A percentile compares a stretch with the other conserved stretches of the same genome.
Evolutionary conservation across 495 filamentous ascomycete genomes (phyloP).

Genomic region (Penicillium odoratum): DNA sequence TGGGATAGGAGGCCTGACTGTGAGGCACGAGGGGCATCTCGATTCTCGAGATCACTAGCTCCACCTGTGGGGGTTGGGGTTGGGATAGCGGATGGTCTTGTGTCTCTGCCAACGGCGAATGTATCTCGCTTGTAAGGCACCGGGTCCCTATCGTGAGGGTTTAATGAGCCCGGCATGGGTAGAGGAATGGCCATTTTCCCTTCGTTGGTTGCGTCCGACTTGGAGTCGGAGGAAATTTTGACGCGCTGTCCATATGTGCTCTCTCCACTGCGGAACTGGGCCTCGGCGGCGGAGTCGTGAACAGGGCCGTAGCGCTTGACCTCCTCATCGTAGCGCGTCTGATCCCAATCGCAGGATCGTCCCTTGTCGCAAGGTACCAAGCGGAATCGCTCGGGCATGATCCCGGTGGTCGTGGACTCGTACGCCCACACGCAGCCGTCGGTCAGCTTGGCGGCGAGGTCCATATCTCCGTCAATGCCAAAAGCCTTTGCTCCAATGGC

Average conservation of each 20-base stretch:
- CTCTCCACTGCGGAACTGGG: constrained; percentile 30
- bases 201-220: constrained; percentile 4
- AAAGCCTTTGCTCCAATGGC: constrained; percentile 89
- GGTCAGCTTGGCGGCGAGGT: constrained; percentile 78
- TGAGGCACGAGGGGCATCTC: constrained; percentile 23
- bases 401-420: constrained; percentile 72
- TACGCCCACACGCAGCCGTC: constrained; percentile 97
- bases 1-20: constrained; percentile 4
- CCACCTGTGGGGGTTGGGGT: neutral
- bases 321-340: constrained; percentile 60
- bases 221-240: constrained; percentile 16
- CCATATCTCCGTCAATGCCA: constrained; percentile 71
- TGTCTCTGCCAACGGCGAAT: constrained; percentile 8
- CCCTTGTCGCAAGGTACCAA: constrained; percentile 66
- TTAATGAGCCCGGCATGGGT: constrained; percentile 29
- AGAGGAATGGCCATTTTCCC: constrained; percentile 17
- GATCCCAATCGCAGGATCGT: constrained; percentile 72
- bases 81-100: neutral
- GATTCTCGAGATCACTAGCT: constrained; percentile 8
- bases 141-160: constrained; percentile 25
- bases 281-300: constrained; percentile 52
- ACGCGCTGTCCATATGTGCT: constrained; percentile 29
- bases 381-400: constrained; percentile 82
- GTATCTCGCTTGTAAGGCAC: constrained; percentile 19
- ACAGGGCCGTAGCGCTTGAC: constrained; percentile 18